Evolutionary conservation across 164 flowering plant species (phyloP).

Genomic region (Tinospora cordifolia): DNA sequence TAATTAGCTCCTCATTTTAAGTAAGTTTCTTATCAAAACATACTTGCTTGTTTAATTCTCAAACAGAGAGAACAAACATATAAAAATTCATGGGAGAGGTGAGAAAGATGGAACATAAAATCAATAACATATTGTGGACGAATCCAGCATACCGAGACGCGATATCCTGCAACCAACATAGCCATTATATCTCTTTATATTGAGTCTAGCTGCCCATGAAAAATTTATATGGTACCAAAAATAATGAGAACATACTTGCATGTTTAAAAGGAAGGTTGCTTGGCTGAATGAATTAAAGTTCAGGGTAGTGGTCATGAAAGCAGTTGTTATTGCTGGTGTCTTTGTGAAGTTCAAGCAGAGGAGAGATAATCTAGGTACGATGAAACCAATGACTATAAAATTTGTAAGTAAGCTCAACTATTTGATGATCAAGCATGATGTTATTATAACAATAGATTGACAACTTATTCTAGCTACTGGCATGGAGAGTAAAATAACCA

Average conservation of each 20-base stretch:
- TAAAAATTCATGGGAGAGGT: not conserved
- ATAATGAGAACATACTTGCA: slow-evolving; percentile 48
- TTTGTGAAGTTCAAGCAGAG: too few species aligned
- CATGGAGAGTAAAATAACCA: too few species aligned
- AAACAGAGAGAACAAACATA: not conserved
- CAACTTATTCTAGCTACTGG: too few species aligned
- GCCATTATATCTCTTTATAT: not conserved
- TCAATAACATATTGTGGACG: slow-evolving; percentile 58
- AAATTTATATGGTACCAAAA: not conserved
- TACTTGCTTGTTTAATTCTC: too few species aligned
- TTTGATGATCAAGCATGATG: not conserved
- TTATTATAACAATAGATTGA: not conserved
- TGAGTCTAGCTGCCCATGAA: not conserved
- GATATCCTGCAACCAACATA: slow-evolving; percentile 52
- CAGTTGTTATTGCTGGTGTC: slow-evolving; percentile 56
- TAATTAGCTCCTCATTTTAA: too few species aligned
- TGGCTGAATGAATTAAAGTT: slow-evolving; percentile 93
- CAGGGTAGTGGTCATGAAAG: slow-evolving; percentile 57
- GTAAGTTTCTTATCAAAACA: too few species aligned
- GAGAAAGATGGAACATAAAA: not conserved
- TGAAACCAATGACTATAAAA: slow-evolving; percentile 81
- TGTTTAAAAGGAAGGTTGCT: slow-evolving; percentile 91
- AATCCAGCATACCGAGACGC: slow-evolving; percentile 91
- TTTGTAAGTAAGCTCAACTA: not conserved
- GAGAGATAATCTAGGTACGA: slow-evolving; percentile 81